Evolutionary conservation across 441 rosid genomes (phyloP), one percentile per base, ranked within the genome.

Genomic region (Gossypium laxum): DNA sequence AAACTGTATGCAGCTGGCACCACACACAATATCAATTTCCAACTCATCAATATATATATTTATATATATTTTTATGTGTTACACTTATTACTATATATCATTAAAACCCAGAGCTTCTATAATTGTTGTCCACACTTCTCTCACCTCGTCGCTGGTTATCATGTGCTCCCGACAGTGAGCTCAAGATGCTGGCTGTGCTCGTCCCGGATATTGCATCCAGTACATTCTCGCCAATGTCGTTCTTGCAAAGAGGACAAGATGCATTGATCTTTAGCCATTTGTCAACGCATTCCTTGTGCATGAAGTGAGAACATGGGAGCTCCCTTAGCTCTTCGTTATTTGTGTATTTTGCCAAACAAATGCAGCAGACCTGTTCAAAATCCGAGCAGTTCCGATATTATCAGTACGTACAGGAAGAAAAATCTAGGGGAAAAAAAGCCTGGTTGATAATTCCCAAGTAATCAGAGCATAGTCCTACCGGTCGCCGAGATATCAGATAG

Each of bases 231-330:
- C 94, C 93, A 5, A 92, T 95, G 59, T 92, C 95, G 12, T 74
- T 85, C 82, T 94, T 94, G 90, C 99, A 94, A 14, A 94, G 93
- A 32, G 99, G 99, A 72, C 99, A 94, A 3, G 87, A 77, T 0
- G 99, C 99, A 43, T 87, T 92, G 75, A 95, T 92, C 83, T 88
- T 92, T 21, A 95, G 86, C 98, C 99, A 95, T 75, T 88, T 95
- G 61, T 92, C 98, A 28, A 95, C 96, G 57, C 99, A 95, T 18
- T 92, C 98, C 86, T 85, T 87, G 88, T 92, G 98, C 76, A 95
- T 91, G 76, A 88, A 88, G 80, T 95, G 99, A 47, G 75, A 69
- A 64, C 99, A 95, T 0, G 95, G 91, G 61, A 95, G 84, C 85
- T 92, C 98, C 77, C 91, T 85, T 74, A 95, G 81, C 80, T 95